Conservation (phyloP, 306 rosid species). For the Herpetospermum pedunculosum region DNA sequence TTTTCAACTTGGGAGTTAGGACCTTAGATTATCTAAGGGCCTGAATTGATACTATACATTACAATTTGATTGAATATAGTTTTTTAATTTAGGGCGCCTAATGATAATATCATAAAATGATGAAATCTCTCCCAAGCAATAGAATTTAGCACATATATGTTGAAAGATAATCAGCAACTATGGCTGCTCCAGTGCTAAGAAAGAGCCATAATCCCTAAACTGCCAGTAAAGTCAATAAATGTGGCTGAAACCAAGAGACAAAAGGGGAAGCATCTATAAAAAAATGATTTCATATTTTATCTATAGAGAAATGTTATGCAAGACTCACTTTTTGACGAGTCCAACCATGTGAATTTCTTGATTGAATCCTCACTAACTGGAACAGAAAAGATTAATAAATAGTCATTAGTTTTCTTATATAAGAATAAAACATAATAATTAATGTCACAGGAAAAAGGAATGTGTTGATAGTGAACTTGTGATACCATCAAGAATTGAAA, state of each 20-base stretch:
- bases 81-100: background rate
- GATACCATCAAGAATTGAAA: background rate
- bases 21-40: background rate
- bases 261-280: background rate
- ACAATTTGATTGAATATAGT: background rate
- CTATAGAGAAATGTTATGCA: background rate
- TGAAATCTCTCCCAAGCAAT: background rate
- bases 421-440: background rate
- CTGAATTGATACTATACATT: background rate
- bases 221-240: background rate
- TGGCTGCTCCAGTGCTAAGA: background rate
- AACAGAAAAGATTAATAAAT: constrained; percentile 14
- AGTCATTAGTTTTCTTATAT: background rate
- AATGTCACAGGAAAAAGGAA: background rate
- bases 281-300: background rate
- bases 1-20: background rate
- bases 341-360: constrained; percentile 62
- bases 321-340: constrained; percentile 88
- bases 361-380: constrained; percentile 65
- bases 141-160: background rate
- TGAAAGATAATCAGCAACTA: background rate
- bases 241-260: background rate
- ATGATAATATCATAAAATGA: background rate
- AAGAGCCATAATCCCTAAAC: background rate
- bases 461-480: background rate